Evolutionary conservation across 768 basidiomycete genomes (phyloP).

Genomic region (Mycena latifolia): DNA sequence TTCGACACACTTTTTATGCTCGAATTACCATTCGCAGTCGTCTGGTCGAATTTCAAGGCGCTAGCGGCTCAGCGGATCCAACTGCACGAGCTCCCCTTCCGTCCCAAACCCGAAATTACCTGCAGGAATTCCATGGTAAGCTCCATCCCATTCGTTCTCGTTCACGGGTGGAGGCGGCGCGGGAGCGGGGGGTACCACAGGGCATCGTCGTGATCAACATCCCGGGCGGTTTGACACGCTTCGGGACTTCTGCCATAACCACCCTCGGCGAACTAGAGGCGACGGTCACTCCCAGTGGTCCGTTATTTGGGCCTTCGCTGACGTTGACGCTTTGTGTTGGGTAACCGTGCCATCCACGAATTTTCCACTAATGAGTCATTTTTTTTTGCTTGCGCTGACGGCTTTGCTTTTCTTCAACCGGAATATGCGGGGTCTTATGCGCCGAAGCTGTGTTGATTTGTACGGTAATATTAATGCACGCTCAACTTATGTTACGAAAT

Average conservation of each 20-base stretch:
- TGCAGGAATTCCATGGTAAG: slow-evolving; percentile 8
- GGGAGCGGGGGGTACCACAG: slow-evolving; percentile 9
- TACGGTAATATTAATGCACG: too few species aligned
- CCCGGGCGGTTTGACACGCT: neutral
- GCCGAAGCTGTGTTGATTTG: too few species aligned
- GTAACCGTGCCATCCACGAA: neutral
- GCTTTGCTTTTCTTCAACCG: too few species aligned
- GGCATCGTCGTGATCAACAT: slow-evolving; percentile 6
- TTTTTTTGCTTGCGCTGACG: too few species aligned
- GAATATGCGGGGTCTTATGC: too few species aligned
- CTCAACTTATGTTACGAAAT: too few species aligned
- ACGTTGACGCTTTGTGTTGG: slow-evolving; percentile 8
- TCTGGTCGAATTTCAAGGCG: slow-evolving; percentile 11
- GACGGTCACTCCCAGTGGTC: neutral
- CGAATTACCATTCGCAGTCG: slow-evolving; percentile 1
- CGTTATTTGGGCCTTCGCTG: slow-evolving; percentile 15
- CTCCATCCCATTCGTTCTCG: neutral
- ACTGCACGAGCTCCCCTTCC: slow-evolving; percentile 3
- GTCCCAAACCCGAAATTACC: slow-evolving; percentile 2
- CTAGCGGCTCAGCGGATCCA: slow-evolving; percentile 3
- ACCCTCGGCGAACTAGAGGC: slow-evolving; percentile 11
- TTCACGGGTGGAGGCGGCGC: neutral
- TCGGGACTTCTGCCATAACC: neutral
- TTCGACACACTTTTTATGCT: neutral
- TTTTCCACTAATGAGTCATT: too few species aligned